Conservation (phyloP, 352 stramenopile species). For the Lagenidium giganteum region DNA sequence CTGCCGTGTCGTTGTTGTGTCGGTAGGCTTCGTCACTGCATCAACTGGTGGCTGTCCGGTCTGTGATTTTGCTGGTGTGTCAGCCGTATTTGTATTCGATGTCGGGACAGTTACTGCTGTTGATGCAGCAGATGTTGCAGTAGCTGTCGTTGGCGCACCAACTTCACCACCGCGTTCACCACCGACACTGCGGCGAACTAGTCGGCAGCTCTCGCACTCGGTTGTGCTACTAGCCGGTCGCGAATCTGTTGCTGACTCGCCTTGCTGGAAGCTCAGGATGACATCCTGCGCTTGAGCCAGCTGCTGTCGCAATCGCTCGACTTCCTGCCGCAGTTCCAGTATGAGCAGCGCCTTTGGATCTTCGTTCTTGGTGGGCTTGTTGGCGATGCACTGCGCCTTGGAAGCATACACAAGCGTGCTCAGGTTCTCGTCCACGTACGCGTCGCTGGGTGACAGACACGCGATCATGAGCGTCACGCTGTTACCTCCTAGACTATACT, state of each 20-base stretch:
- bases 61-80: too few species aligned
- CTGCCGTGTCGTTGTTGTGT: conserved; percentile 13
- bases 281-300: conserved; percentile 32
- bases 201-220: too few species aligned
- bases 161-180: too few species aligned
- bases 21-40: neutral
- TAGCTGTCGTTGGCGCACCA: too few species aligned
- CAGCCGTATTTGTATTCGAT: too few species aligned
- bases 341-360: conserved; percentile 46
- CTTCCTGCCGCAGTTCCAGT: conserved; percentile 29
- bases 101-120: too few species aligned
- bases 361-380: conserved; percentile 38
- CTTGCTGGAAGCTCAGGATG: conserved; percentile 32
- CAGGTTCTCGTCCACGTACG: conserved; percentile 52
- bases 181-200: too few species aligned
- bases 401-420: conserved; percentile 61
- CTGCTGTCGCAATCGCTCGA: conserved; percentile 22
- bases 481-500: conserved; percentile 58
- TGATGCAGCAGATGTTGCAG: too few species aligned
- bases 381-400: conserved; percentile 47
- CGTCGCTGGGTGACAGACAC: conserved; percentile 50
- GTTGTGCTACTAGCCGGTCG: too few species aligned
- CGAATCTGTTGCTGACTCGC: neutral
- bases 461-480: conserved; percentile 65
- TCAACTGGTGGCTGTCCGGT: neutral